These are phyloP conservation scores for Remersonia thermophila DNA, from an alignment of 2,329 filamentous ascomycete genomes.

Conservation along the genomic window DNA sequence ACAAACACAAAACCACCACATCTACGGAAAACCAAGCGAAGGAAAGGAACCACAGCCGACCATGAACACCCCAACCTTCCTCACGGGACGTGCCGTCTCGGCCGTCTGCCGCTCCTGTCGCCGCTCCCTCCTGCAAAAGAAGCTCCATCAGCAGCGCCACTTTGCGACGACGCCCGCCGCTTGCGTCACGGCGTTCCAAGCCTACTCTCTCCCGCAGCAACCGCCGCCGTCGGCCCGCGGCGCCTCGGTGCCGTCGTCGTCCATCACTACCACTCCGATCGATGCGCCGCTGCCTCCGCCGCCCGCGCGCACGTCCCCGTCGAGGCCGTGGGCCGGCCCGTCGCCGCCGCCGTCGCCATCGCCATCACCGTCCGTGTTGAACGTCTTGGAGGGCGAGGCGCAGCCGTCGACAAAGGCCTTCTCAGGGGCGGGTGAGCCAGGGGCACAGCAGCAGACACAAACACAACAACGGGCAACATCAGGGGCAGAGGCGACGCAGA, in stretches of 20 bases:
- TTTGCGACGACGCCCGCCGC: conserved; percentile 25
- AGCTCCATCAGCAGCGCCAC: conserved; percentile 21
- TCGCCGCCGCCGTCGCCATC: no score
- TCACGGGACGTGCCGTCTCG: conserved; percentile 24
- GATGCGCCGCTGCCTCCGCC: conserved; percentile 26
- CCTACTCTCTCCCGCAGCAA: conserved; percentile 36
- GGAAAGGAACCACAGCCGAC: no score
- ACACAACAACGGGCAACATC: not conserved
- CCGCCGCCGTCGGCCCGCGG: conserved; percentile 28
- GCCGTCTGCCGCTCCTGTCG: conserved; percentile 27
- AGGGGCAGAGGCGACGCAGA: not conserved
- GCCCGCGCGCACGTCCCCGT: not conserved
- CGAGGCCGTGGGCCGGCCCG: conserved; percentile 24
- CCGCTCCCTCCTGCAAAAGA: conserved; percentile 25
- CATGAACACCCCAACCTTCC: conserved; percentile 32
- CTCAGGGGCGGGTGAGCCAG: no score
- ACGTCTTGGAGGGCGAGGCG: no score
- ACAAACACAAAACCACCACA: not conserved
- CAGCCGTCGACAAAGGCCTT: no score
- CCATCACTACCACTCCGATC: conserved; percentile 39
- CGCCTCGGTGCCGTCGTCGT: conserved; percentile 30
- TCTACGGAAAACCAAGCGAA: no score
- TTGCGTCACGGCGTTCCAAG: conserved; percentile 32
- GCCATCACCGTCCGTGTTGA: no score
- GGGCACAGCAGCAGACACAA: conserved; percentile 13